These are phyloP conservation scores for Irpex sp. DNA, from an alignment of 1,284 basidiomycete genomes.

Conservation along the genomic window DNA sequence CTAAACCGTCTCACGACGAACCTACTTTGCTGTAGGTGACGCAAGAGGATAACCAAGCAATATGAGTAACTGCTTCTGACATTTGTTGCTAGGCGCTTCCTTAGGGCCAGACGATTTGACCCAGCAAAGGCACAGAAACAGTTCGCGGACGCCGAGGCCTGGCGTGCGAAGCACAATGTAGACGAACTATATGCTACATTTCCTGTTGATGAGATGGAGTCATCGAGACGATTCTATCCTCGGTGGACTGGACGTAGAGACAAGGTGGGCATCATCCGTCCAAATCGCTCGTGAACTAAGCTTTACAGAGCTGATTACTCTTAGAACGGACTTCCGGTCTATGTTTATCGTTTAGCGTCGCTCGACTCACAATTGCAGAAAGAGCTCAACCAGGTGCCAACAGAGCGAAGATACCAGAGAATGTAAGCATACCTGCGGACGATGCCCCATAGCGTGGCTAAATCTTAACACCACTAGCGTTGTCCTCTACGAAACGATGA, in stretches of 20 bases:
- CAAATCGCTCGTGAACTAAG: background rate
- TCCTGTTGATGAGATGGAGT: constrained; percentile 55
- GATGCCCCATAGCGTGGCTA: background rate
- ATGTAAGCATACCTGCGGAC: constrained; percentile 45
- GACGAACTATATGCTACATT: constrained; percentile 59
- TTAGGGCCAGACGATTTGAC: constrained; percentile 68
- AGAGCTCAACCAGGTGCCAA: constrained; percentile 52
- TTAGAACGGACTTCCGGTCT: constrained; percentile 67
- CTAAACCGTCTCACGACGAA: constrained; percentile 52
- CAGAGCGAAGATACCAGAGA: constrained; percentile 58
- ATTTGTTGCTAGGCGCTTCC: constrained; percentile 54
- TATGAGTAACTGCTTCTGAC: background rate
- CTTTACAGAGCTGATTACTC: background rate
- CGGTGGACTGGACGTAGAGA: constrained; percentile 77
- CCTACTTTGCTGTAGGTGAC: constrained; percentile 56
- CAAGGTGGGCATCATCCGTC: constrained; percentile 38
- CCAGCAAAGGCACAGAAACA: constrained; percentile 62
- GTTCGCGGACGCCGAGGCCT: constrained; percentile 59
- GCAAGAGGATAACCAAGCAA: background rate
- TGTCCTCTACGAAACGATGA: constrained; percentile 65
- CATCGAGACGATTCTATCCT: constrained; percentile 62
- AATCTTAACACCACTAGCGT: constrained; percentile 31
- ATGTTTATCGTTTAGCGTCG: constrained; percentile 66
- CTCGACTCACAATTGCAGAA: constrained; percentile 49
- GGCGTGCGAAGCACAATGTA: constrained; percentile 61